Percentiles rank a stretch among this genome's conserved stretches.
Evolutionary conservation across 495 filamentous ascomycete genomes (phyloP).

Genomic region (Glutinoglossum americanum): DNA sequence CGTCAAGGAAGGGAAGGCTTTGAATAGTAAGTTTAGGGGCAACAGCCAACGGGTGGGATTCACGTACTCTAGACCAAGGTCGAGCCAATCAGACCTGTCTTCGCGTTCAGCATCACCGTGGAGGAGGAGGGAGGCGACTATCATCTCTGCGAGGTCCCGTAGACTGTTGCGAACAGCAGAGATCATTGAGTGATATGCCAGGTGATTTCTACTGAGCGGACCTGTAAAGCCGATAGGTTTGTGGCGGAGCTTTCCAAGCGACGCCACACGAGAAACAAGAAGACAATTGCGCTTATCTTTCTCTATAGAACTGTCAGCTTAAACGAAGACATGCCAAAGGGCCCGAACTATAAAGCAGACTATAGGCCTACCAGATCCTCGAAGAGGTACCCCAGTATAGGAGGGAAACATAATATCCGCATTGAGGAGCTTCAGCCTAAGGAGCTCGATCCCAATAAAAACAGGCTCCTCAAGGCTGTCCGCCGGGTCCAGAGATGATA

Average conservation of each 20-base stretch:
- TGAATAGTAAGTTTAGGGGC: constrained; percentile 15
- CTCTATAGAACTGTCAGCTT: constrained; percentile 17
- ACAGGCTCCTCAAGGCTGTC: constrained; percentile 38
- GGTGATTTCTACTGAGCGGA: constrained; percentile 70
- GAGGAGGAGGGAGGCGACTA: constrained; percentile 56
- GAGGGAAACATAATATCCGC: constrained; percentile 30
- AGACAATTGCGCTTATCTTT: constrained; percentile 47
- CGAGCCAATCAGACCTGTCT: constrained; percentile 37
- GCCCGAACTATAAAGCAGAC: not conserved
- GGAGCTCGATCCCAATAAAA: constrained; percentile 60
- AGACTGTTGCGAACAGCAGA: constrained; percentile 54
- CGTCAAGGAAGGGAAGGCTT: constrained; percentile 68
- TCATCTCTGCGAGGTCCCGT: constrained; percentile 65
- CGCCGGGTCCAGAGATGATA: constrained; percentile 34
- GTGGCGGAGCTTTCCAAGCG: constrained; percentile 61
- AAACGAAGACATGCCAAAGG: not conserved
- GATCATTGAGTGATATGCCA: constrained; percentile 69
- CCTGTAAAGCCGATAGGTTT: constrained; percentile 80
- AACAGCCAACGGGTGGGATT: not conserved
- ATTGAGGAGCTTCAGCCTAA: constrained; percentile 59
- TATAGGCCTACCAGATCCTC: constrained; percentile 30
- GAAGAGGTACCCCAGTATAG: constrained; percentile 35
- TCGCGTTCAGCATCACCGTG: constrained; percentile 54
- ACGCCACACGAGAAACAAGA: constrained; percentile 67
- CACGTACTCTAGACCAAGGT: constrained; percentile 50